A percentile compares a stretch with the other conserved stretches of the same genome.
phyloP scores from a whole-genome alignment of 495 filamentous ascomycete species.

The Xylaria longipes region DNA sequence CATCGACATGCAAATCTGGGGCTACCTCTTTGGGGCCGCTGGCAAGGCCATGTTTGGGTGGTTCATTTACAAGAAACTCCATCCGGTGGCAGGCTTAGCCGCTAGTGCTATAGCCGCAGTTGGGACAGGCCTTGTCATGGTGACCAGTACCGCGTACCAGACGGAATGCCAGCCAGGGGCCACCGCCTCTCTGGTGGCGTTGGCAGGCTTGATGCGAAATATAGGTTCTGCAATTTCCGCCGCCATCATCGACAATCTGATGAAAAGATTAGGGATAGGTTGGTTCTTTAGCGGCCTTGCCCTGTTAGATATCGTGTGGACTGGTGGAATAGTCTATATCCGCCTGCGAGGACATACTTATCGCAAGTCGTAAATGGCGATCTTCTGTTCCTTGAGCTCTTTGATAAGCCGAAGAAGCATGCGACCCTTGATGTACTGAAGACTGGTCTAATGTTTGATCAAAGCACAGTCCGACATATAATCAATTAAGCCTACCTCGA shows the following conservation, averaged over 20 bases:
- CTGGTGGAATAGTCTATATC: constrained; percentile 1
- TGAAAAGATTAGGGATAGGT: constrained; percentile 36
- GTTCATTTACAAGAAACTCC: constrained; percentile 35
- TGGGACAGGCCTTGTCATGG: constrained; percentile 42
- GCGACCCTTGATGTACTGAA: no score
- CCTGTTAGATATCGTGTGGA: constrained; percentile 30
- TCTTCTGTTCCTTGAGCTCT: no score
- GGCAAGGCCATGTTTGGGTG: constrained; percentile 45
- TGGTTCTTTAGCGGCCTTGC: constrained; percentile 43
- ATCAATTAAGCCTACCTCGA: no score
- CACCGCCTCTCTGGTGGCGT: constrained; percentile 39
- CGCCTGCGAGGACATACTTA: constrained; percentile 8
- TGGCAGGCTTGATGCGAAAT: constrained; percentile 41
- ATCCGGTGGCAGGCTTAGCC: constrained; percentile 32
- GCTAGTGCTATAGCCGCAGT: constrained; percentile 31
- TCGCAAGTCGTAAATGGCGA: neutral
- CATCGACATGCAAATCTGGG: constrained; percentile 37
- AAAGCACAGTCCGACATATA: no score
- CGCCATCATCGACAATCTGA: constrained; percentile 35
- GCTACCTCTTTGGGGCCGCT: constrained; percentile 34
- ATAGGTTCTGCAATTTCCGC: constrained; percentile 42
- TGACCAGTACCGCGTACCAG: constrained; percentile 39
- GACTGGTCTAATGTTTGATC: no score
- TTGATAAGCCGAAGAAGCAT: no score
- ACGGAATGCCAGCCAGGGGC: constrained; percentile 38